A percentile compares a stretch with the other conserved stretches of the same genome.
phyloP scores from a whole-genome alignment of 176 grass and related monocot species.

The Zizania latifolia region DNA sequence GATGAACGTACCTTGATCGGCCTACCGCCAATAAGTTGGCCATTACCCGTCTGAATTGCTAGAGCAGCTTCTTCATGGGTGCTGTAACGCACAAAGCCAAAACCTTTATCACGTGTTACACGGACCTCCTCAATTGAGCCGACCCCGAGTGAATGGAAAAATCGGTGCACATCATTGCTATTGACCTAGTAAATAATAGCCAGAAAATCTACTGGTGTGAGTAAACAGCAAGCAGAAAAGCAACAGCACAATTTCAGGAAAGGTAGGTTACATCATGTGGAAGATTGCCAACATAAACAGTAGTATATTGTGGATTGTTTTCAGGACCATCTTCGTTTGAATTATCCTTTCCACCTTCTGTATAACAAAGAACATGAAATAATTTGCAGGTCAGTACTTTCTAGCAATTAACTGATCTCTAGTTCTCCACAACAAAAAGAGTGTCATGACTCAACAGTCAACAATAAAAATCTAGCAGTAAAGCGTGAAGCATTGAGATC shows the following conservation, averaged over 20 bases:
- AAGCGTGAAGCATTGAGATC: not conserved
- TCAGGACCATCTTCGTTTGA: slow-evolving; percentile 76
- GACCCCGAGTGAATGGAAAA: slow-evolving; percentile 72
- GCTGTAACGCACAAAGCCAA: slow-evolving; percentile 94
- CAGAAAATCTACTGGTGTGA: not conserved
- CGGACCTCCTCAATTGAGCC: slow-evolving; percentile 93
- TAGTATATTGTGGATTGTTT: slow-evolving; percentile 82
- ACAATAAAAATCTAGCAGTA: not conserved
- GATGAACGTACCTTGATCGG: slow-evolving; percentile 64
- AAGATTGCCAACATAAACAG: slow-evolving; percentile 97
- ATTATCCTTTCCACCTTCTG: slow-evolving; percentile 64
- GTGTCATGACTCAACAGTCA: no score
- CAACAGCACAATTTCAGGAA: not conserved
- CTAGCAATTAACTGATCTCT: not conserved
- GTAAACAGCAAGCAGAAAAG: not conserved
- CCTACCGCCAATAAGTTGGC: slow-evolving; percentile 66
- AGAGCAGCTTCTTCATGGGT: slow-evolving; percentile 85
- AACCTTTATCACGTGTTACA: slow-evolving; percentile 89
- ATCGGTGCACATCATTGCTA: slow-evolving; percentile 65
- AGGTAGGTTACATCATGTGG: slow-evolving; percentile 56
- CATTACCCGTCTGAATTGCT: slow-evolving; percentile 81
- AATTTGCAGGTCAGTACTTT: slow-evolving; percentile 6
- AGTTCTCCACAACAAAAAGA: not conserved
- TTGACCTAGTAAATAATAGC: slow-evolving; percentile 37
- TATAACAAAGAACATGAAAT: slow-evolving; percentile 4